Base-by-base conservation (phyloP, 1,284 basidiomycete species). In the Phylloporus sp. region DNA sequence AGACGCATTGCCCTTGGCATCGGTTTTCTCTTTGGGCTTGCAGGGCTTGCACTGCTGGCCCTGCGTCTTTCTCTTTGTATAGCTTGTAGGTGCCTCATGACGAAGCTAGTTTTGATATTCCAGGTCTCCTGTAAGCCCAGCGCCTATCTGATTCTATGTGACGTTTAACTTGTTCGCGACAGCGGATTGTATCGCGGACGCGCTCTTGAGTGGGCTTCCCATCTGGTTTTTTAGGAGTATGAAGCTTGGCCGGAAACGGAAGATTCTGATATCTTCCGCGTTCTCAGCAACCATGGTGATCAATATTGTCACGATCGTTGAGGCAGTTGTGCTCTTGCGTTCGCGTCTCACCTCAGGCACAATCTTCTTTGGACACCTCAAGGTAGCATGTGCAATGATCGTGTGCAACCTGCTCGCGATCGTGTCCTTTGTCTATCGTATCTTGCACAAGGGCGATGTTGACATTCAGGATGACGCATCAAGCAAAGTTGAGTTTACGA, bases 361-460 rank as follows among this genome's bases (percentile, higher is more conserved):
- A 11, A 64, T 77, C 62, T 23, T 77, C 52, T 69, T 73, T 10
- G 77, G 66, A n/a, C 74, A 79, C 11, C 65, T 77, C 66, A 79
- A 76, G 55, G 62, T 63, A 23, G 78, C 74, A 8, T 69, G 78
- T 56, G 69, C 76, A 17, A 37, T 77, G 66, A 65, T 80, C 49
- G 71, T 74, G 15, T 77, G 78, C 59, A 80, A 77, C 62, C 25
- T 77, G 53, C 67, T 77, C 5, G 77, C 79, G 25, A 77, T 80
- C 35, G 70, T 70, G 49, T 68, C 71, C 17, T 77, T 72, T 49
- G 55, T 69, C 29, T 80, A 72, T 35, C 71, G 75, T 41, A 27
- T 70, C 27, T 32, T 70, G 32, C 63, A 49, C 62, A 66, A 47
- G 37, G 64, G 52, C 11, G 47, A 61, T 27, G 14, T 29, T 5